These are phyloP conservation scores for Saraca asoca DNA, from an alignment of 331 rosid species.

Conservation along the genomic window DNA sequence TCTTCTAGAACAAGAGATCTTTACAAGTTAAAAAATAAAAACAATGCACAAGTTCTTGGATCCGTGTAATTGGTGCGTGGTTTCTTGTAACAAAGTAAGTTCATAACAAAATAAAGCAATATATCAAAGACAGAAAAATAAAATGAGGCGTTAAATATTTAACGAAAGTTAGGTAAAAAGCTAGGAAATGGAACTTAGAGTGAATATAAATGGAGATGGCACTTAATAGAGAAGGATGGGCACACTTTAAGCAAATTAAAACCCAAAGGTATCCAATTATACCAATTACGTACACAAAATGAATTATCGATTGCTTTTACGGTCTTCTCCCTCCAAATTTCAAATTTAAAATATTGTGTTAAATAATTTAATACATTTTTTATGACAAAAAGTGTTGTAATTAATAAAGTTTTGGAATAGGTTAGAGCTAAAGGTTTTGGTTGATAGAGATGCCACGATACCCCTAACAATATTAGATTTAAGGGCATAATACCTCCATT, in stretches of 20 bases:
- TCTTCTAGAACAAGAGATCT: too few relatives aligned
- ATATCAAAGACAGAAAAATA: too few relatives aligned
- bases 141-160: too few relatives aligned
- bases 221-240: conserved; percentile 20
- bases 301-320: too few relatives aligned
- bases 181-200: background rate
- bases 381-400: too few relatives aligned
- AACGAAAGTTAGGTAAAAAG: background rate
- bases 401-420: conserved; percentile 2
- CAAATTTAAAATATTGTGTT: too few relatives aligned
- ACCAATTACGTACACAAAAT: background rate
- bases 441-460: conserved; percentile 48
- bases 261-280: conserved; percentile 1
- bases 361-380: too few relatives aligned
- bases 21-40: too few relatives aligned
- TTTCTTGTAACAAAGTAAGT: background rate
- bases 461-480: conserved; percentile 29
- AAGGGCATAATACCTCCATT: conserved; percentile 41
- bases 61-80: too few relatives aligned
- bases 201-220: conserved; percentile 30
- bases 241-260: conserved; percentile 20
- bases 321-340: too few relatives aligned
- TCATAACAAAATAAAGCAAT: too few relatives aligned
- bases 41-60: too few relatives aligned
- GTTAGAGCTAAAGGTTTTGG: background rate